These are phyloP conservation scores for Boletus reticulatus DNA, from an alignment of 768 basidiomycete species.

Conservation along the genomic window DNA sequence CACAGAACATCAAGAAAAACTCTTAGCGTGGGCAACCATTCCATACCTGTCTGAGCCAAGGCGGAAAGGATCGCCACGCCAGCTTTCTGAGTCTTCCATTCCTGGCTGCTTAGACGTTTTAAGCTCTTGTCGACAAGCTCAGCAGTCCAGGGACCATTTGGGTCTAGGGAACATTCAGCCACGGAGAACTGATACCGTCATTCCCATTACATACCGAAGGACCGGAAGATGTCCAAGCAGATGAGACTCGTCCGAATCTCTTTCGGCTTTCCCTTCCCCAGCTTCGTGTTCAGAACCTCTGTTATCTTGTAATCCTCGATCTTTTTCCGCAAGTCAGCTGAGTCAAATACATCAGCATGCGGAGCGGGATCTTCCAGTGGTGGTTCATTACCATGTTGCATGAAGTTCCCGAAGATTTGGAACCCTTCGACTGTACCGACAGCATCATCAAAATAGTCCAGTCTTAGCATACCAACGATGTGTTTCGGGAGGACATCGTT, in stretches of 20 bases:
- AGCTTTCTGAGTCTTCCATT: conserved; percentile 22
- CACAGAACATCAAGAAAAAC: background rate
- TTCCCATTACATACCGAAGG: conserved; percentile 12
- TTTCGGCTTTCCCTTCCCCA: conserved; percentile 9
- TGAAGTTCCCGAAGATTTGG: conserved; percentile 22
- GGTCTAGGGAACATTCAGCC: conserved; percentile 6
- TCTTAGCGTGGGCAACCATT: background rate
- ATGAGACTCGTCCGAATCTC: conserved; percentile 24
- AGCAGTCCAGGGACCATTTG: conserved; percentile 6
- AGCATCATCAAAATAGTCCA: conserved; percentile 26
- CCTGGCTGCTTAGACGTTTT: background rate
- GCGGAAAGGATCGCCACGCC: conserved; percentile 24
- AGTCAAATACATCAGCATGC: background rate
- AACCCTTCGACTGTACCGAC: conserved; percentile 24
- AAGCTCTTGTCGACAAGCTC: conserved; percentile 14
- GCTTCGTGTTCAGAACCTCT: conserved; percentile 13
- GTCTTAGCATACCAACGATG: conserved; percentile 23
- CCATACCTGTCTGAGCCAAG: conserved; percentile 19
- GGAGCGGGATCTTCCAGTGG: background rate
- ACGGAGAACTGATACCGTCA: background rate
- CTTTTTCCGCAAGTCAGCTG: conserved; percentile 14
- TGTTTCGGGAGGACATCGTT: conserved; percentile 10
- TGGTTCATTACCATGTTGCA: conserved; percentile 16
- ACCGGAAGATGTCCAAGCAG: conserved; percentile 21
- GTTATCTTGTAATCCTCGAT: conserved; percentile 17